A percentile compares a stretch with the other conserved stretches of the same genome.
These are phyloP conservation scores for Saraca asoca DNA, from an alignment of 331 rosid species.

Conservation along the genomic window DNA sequence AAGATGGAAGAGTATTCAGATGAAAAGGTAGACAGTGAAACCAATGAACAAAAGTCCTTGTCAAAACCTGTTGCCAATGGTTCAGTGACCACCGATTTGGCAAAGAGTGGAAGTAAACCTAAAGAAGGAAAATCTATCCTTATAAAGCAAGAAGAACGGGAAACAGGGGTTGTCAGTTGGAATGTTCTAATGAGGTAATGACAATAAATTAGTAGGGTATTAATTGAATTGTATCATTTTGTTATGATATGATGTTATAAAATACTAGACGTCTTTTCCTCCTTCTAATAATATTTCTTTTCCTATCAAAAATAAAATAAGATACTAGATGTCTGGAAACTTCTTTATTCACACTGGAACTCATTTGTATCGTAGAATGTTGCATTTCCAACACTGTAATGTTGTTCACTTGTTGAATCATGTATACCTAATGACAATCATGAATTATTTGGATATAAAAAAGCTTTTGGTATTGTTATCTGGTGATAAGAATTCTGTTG, in stretches of 20 bases:
- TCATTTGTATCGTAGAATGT: constrained; percentile 25
- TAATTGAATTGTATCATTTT: constrained; percentile 20
- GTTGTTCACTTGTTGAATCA: constrained; percentile 19
- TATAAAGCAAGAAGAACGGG: constrained; percentile 88
- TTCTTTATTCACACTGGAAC: background rate
- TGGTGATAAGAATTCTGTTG: constrained; percentile 24
- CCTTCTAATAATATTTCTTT: no score
- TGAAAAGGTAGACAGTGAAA: constrained; percentile 48
- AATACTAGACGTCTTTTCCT: background rate
- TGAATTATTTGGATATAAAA: constrained; percentile 20
- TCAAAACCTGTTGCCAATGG: constrained; percentile 49
- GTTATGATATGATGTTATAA: constrained; percentile 19
- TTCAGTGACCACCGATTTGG: constrained; percentile 33
- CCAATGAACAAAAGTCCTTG: constrained; percentile 46
- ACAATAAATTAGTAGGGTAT: constrained; percentile 17
- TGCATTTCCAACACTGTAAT: constrained; percentile 7
- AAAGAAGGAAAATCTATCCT: constrained; percentile 72
- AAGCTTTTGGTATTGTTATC: constrained; percentile 19
- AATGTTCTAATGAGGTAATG: constrained; percentile 67
- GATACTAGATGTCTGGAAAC: background rate
- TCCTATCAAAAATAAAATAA: no score
- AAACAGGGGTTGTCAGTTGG: constrained; percentile 87
- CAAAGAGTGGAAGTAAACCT: constrained; percentile 42
- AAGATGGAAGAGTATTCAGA: constrained; percentile 75
- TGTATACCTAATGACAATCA: constrained; percentile 19